Percentiles rank a stretch among this genome's conserved stretches.
Evolutionary conservation across 2,329 filamentous ascomycete species (phyloP).

Genomic region (Thyridium curvatum): DNA sequence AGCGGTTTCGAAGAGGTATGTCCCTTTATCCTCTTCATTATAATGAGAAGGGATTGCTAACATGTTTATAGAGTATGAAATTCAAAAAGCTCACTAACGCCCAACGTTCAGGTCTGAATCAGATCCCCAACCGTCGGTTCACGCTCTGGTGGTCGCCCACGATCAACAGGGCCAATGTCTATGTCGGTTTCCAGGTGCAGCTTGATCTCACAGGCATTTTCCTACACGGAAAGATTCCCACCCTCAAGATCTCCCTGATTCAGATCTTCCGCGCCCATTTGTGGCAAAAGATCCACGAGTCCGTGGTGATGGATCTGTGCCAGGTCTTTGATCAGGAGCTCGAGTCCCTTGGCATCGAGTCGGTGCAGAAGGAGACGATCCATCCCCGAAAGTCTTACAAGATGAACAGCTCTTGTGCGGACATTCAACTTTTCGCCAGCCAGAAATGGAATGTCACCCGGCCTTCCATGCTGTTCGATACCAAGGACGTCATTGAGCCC

Average conservation of each 20-base stretch:
- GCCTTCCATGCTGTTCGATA: constrained; percentile 90
- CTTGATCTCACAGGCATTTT: constrained; percentile 92
- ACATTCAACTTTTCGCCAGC: constrained; percentile 92
- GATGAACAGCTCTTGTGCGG: constrained; percentile 99
- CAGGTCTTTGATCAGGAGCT: constrained; percentile 98
- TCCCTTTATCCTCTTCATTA: background rate
- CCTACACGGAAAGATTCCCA: constrained; percentile 97
- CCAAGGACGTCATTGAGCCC: constrained; percentile 88
- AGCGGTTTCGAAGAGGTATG: constrained; percentile 25
- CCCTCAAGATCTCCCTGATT: constrained; percentile 93
- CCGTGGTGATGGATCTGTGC: constrained; percentile 96
- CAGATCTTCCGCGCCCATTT: constrained; percentile 99
- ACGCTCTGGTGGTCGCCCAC: constrained; percentile 96
- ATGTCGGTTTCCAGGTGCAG: constrained; percentile 98
- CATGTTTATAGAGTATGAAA: no score
- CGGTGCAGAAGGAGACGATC: constrained; percentile 97
- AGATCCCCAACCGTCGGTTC: constrained; percentile 97
- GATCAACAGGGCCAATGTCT: constrained; percentile 93
- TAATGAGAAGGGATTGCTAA: no score
- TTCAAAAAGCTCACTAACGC: constrained; percentile 99
- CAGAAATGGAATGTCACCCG: constrained; percentile 99
- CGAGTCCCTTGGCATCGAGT: constrained; percentile 92
- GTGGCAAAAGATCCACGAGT: constrained; percentile 99
- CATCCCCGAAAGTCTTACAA: constrained; percentile 99
- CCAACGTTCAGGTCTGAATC: constrained; percentile 91